Evolutionary conservation across 192 early-diverging fungal genomes (phyloP), one percentile per base, ranked within the genome.

Genomic region (Coemansia sp.): DNA sequence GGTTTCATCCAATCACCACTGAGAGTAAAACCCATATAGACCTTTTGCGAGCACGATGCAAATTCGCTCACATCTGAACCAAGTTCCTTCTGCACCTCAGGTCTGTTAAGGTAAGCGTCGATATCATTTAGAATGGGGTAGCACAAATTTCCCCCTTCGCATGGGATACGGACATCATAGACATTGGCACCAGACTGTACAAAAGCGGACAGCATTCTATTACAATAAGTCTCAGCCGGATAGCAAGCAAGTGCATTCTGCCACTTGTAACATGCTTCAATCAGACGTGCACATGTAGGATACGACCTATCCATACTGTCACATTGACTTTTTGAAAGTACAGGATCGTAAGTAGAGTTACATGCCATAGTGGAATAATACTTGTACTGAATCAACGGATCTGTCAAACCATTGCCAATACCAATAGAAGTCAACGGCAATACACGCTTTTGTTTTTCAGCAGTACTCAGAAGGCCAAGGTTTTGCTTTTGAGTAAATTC

Each of bases 1-100:
- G 94, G 94, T 60, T 86, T 85, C 91, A 93, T 94, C 89, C 88
- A 93, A 82, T 95, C 95, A 34, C 93, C 95, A 32, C 85, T 86
- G 55, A 93, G 74, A 58, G 84, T 82, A 83, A 95, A 97, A 21
- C 88, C 74, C 34, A 81, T 72, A 76, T 94, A 91, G 27, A 94
- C 86, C 70, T 88, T 83, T 82, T 88, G 87, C 71, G 89, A 93
- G 87, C 96, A 98, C 6, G 88, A 85, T 61, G 88, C 71, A 65
- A 89, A 94, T 53, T 88, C 74, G 34, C 78, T 60, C 34, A 82
- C 75, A 54, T 92, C 90, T 18, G 89, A 91, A 48, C 93, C 93
- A 5, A 98, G 81, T 62, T 85, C 86, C 27, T 64, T 54, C 67
- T 89, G 89, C 47, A 97, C 86, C 16, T 89, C 86, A 12, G 85